A percentile compares a stretch with the other conserved stretches of the same genome.
These are phyloP conservation scores for Pelargonium nanum DNA, from an alignment of 345 rosid species.

Conservation along the genomic window DNA sequence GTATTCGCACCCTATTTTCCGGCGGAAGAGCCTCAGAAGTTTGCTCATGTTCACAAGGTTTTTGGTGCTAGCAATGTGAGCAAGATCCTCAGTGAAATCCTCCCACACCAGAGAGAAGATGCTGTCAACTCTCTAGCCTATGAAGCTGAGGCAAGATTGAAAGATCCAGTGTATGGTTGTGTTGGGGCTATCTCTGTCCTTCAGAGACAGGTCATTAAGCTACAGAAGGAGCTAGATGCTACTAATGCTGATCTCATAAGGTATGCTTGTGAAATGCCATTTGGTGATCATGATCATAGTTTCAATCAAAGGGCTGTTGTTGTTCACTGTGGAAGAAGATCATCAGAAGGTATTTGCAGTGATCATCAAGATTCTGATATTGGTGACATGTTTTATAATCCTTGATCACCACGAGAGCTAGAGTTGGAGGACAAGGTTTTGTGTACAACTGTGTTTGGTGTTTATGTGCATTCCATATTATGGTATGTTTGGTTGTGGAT, in stretches of 20 bases:
- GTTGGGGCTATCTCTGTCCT: constrained; percentile 52
- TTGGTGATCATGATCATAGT: too few species aligned
- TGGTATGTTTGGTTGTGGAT: too few species aligned
- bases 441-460: too few species aligned
- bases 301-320: too few species aligned
- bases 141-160: constrained; percentile 51
- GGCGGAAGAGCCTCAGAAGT: constrained; percentile 57
- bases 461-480: too few species aligned
- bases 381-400: too few species aligned
- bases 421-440: too few species aligned
- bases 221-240: constrained; percentile 44
- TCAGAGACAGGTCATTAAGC: constrained; percentile 39
- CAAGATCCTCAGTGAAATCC: constrained; percentile 44
- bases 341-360: too few species aligned
- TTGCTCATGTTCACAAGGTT: constrained; percentile 51
- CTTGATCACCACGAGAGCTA: too few species aligned
- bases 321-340: too few species aligned
- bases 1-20: constrained; percentile 56
- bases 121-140: constrained; percentile 54
- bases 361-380: too few species aligned
- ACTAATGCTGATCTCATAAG: constrained; percentile 43
- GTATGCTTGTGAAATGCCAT: constrained; percentile 20
- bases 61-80: constrained; percentile 59
- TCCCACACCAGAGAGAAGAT: constrained; percentile 53
- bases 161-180: constrained; percentile 57